Percentiles rank a stretch among this genome's conserved stretches.
Evolutionary conservation across 495 filamentous ascomycete genomes (phyloP).

Genomic region (Neurospora sp.): DNA sequence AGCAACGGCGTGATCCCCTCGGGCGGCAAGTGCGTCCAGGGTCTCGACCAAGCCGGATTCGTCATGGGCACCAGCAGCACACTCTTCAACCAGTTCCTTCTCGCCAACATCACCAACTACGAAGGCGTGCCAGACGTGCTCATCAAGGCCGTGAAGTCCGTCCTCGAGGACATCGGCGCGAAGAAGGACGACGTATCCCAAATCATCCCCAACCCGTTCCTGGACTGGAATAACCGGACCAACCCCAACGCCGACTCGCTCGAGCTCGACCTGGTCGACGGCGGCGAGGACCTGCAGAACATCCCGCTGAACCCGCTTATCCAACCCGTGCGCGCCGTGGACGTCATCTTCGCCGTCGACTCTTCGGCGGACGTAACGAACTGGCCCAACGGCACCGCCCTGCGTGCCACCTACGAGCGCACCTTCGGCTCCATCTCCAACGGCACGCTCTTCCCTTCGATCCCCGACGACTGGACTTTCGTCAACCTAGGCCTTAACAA

Average conservation of each 20-base stretch:
- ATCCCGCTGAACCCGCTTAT: conserved; percentile 80
- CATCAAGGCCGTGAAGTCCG: conserved; percentile 38
- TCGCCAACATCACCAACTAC: conserved; percentile 40
- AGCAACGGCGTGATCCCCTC: conserved; percentile 48
- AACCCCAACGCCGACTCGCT: conserved; percentile 47
- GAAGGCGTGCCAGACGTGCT: conserved; percentile 42
- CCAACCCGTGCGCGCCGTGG: conserved; percentile 66
- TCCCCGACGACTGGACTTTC: conserved; percentile 81
- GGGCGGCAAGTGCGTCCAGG: conserved; percentile 57
- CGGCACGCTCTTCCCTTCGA: conserved; percentile 70
- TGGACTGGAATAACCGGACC: conserved; percentile 50
- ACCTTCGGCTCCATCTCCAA: conserved; percentile 56
- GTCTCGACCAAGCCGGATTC: conserved; percentile 79
- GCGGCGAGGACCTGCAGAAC: conserved; percentile 80
- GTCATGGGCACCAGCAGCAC: conserved; percentile 86
- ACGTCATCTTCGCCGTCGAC: conserved; percentile 90
- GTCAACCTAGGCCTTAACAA: conserved; percentile 77
- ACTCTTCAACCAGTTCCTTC: conserved; percentile 71
- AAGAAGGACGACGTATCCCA: conserved; percentile 68
- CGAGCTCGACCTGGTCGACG: conserved; percentile 72
- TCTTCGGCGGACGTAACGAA: conserved; percentile 66
- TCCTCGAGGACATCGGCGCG: conserved; percentile 46
- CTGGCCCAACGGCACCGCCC: conserved; percentile 82
- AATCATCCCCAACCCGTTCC: conserved; percentile 81
- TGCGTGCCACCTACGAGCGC: conserved; percentile 78